Percentiles rank a stretch among this genome's conserved stretches.
Conservation (phyloP, 2,329 filamentous ascomycete genomes). For the Aspergillus calidoustus region DNA sequence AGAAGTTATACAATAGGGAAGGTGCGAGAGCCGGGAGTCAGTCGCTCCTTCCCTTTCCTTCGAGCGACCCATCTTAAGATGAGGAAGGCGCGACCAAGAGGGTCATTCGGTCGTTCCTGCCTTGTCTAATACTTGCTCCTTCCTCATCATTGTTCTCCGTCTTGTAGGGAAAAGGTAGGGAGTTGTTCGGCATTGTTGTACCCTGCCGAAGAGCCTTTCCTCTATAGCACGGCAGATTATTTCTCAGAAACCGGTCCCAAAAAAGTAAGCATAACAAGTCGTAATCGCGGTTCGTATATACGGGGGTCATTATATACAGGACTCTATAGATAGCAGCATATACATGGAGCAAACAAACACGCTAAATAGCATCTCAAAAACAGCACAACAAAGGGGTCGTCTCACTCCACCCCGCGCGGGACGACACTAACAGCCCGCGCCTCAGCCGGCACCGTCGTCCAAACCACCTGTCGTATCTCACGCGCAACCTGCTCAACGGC, state of each 20-base stretch:
- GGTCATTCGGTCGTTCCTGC: not conserved
- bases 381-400: not conserved
- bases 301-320: not conserved
- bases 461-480: conserved; percentile 80
- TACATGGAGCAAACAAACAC: not conserved
- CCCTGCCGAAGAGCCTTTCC: no score
- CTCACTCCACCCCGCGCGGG: conserved; percentile 47
- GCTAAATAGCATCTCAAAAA: not conserved
- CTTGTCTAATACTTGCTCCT: not conserved
- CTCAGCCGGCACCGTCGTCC: conserved; percentile 69
- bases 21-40: not conserved
- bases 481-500: conserved; percentile 78
- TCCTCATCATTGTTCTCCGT: no score
- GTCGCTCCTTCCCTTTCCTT: not conserved
- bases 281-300: not conserved
- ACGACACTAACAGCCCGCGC: conserved; percentile 64
- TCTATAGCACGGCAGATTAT: no score
- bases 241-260: not conserved
- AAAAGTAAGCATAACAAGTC: not conserved
- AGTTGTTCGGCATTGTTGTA: no score
- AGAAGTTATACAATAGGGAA: not conserved
- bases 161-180: no score
- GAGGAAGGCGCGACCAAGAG: not conserved
- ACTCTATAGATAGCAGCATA: not conserved
- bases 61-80: no score